Conservation (phyloP, 2,329 filamentous ascomycete genomes). For the Fusarium ambrosium region DNA sequence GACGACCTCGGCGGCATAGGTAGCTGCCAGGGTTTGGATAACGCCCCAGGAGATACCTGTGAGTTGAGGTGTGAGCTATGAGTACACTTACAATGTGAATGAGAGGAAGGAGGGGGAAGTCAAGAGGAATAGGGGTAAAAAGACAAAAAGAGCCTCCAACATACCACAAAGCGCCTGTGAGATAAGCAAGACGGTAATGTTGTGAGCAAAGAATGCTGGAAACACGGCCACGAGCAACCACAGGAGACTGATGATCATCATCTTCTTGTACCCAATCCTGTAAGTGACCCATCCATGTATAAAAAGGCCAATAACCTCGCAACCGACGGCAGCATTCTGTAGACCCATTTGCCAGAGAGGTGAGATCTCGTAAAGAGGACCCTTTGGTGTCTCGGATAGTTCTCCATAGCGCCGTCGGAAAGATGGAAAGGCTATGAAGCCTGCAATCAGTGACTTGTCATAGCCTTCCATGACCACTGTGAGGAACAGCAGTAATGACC, state of each 20-base stretch:
- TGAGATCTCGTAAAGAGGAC: constrained; percentile 49
- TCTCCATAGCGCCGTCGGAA: constrained; percentile 48
- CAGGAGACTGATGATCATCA: constrained; percentile 54
- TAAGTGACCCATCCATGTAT: constrained; percentile 58
- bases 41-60: constrained; percentile 51
- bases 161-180: constrained; percentile 52
- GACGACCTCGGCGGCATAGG: constrained; percentile 57
- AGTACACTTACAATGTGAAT: no score
- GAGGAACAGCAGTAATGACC: constrained; percentile 42
- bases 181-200: constrained; percentile 49
- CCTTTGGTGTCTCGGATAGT: constrained; percentile 44
- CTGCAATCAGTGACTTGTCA: constrained; percentile 40
- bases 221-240: constrained; percentile 55
- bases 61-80: not conserved
- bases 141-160: not conserved
- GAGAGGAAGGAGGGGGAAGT: no score
- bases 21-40: constrained; percentile 54
- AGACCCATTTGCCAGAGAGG: constrained; percentile 42
- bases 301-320: constrained; percentile 54
- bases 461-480: constrained; percentile 46
- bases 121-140: not conserved
- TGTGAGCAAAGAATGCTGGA: constrained; percentile 54
- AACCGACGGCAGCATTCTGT: constrained; percentile 38
- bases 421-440: constrained; percentile 42
- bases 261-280: constrained; percentile 53